A percentile compares a stretch with the other conserved stretches of the same genome.
Evolutionary conservation across 208 protist genomes (phyloP).

Genomic region (Leishmania aethiopica): DNA sequence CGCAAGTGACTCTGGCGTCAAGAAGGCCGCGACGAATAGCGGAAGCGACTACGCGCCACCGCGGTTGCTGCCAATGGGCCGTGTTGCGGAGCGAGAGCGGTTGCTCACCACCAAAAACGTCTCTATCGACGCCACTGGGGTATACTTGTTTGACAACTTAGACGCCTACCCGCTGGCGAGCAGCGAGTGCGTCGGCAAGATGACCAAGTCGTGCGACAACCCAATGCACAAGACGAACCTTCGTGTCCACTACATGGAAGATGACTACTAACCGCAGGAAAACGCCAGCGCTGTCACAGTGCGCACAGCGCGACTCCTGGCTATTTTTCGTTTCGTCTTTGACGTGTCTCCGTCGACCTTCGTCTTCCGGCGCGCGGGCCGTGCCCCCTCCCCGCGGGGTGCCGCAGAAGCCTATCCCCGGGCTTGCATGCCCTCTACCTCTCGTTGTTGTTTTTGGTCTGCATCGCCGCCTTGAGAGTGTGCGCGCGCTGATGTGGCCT

Average conservation of each 20-base stretch:
- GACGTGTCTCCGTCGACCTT: neutral
- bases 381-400: too few species aligned
- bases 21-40: neutral
- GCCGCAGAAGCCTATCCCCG: too few species aligned
- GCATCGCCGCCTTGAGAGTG: neutral
- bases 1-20: neutral
- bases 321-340: neutral
- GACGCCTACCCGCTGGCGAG: constrained; percentile 74
- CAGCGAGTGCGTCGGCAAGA: constrained; percentile 51
- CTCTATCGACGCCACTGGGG: constrained; percentile 72
- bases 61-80: constrained; percentile 61
- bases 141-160: constrained; percentile 55
- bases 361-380: neutral
- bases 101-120: constrained; percentile 83
- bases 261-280: constrained; percentile 30
- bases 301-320: neutral
- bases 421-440: neutral
- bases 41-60: constrained; percentile 44
- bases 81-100: constrained; percentile 58
- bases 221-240: constrained; percentile 82
- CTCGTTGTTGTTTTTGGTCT: neutral
- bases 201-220: constrained; percentile 69
- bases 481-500: too few species aligned
- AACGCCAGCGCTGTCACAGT: neutral
- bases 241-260: constrained; percentile 51